Percentiles rank a stretch among this genome's conserved stretches.
Evolutionary conservation across 2,329 filamentous ascomycete genomes (phyloP).

Genomic region (Ophiostoma sp.): DNA sequence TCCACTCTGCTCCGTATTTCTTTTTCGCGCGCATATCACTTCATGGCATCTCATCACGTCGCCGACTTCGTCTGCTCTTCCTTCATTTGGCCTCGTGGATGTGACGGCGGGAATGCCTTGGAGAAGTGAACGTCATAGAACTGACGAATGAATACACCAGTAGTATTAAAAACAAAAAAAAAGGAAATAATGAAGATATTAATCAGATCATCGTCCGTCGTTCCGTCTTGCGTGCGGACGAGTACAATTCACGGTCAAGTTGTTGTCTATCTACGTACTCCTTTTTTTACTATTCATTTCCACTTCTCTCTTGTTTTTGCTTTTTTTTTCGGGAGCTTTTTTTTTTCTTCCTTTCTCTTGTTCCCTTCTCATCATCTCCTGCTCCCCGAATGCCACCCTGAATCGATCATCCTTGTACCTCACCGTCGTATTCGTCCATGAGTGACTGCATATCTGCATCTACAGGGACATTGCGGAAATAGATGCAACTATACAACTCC

Average conservation of each 20-base stretch:
- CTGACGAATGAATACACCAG: too few species aligned
- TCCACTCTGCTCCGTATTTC: background rate
- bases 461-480: background rate
- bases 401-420: background rate
- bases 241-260: background rate
- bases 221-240: background rate
- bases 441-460: background rate
- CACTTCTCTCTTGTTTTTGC: background rate
- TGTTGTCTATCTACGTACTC: too few species aligned
- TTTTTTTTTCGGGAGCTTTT: background rate
- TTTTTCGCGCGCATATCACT: background rate
- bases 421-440: background rate
- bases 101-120: background rate
- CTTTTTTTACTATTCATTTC: too few species aligned
- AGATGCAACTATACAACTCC: slow-evolving; percentile 3
- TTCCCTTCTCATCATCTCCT: background rate
- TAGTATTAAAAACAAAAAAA: too few species aligned
- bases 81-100: background rate
- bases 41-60: background rate
- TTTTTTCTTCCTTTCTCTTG: background rate
- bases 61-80: background rate
- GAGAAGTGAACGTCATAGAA: background rate
- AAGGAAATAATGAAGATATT: background rate
- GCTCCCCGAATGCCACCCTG: background rate
- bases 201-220: background rate